These are phyloP conservation scores for Dictyophora rubrovolvata DNA, from an alignment of 768 basidiomycete genomes.

Conservation along the genomic window DNA sequence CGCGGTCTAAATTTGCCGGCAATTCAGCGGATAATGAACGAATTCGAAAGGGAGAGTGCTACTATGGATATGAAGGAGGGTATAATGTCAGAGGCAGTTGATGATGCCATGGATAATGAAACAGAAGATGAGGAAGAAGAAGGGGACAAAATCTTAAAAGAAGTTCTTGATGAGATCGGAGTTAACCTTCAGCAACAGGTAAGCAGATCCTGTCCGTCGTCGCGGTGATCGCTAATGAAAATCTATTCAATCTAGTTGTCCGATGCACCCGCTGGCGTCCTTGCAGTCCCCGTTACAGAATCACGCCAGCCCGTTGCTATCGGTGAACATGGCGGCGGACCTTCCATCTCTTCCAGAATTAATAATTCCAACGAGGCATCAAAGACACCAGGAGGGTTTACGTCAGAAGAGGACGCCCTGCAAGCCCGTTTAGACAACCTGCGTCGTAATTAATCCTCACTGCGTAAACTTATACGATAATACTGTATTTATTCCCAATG, in stretches of 20 bases:
- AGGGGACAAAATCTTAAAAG: slow-evolving; percentile 87
- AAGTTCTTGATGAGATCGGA: slow-evolving; percentile 96
- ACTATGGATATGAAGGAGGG: slow-evolving; percentile 99
- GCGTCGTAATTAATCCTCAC: slow-evolving; percentile 38
- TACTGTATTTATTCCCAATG: background rate
- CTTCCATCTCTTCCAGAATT: slow-evolving; percentile 17
- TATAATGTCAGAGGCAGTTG: slow-evolving; percentile 98
- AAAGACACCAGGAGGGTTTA: slow-evolving; percentile 27
- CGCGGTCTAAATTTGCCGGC: slow-evolving; percentile 88
- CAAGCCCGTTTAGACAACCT: slow-evolving; percentile 91
- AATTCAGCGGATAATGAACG: slow-evolving; percentile 94
- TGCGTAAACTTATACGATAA: background rate
- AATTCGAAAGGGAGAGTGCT: slow-evolving; percentile 94
- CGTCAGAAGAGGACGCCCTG: slow-evolving; percentile 81
- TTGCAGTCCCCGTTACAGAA: slow-evolving; percentile 50
- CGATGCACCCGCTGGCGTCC: slow-evolving; percentile 63
- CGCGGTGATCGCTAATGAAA: slow-evolving; percentile 5
- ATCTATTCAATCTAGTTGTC: slow-evolving; percentile 44
- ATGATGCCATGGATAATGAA: slow-evolving; percentile 94
- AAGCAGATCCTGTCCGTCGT: slow-evolving; percentile 10
- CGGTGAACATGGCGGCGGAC: slow-evolving; percentile 51
- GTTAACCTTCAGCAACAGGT: slow-evolving; percentile 83
- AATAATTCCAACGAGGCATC: slow-evolving; percentile 29
- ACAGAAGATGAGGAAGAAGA: slow-evolving; percentile 92
- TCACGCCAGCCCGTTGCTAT: slow-evolving; percentile 76